Base-by-base conservation (phyloP, 179 eudicot genomes). In the Drosera spatulata region DNA sequence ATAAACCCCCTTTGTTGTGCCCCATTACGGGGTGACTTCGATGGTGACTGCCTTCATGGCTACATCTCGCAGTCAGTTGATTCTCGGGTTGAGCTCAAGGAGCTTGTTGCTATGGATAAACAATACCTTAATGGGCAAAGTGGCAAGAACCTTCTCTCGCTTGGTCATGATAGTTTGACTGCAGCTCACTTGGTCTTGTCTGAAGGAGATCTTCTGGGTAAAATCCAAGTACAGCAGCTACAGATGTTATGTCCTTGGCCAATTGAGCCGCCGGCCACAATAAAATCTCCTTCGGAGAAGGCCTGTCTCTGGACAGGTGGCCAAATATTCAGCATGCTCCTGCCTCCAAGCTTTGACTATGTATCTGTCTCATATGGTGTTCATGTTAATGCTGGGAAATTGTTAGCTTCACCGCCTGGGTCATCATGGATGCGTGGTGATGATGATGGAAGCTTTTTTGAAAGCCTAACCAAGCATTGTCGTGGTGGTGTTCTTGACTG, bases 11-110 rank as follows among this genome's bases (percentile, higher is more conserved):
- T 93, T 7, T 73, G 84, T 4, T 93, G 99, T 72, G 75, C 87
- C 50, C 99, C 99, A 33, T 78, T 93, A 42, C 82, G 80, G 14
- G 99, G 97, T 11, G 99, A 93, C 69, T 93, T 93, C 46, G 99
- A 93, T 49, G 99, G 99, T 33, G 99, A 93, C 66, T 84, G 97
- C 67, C 81, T 88, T 50, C 99, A 93, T 59, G 99, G 97, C 6
- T 93, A 77, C 56, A 79, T 93, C 55, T 95, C 99, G 53, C 97
- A 93, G 58, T 86, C 97, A 4, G 64, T 86, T 22, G 78, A 78
- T 33, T 66, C 85, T 9, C 69, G 96, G 62, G 77, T 77, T 33
- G 99, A 89, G 82, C 88, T 93, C 15, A 71, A 60, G 22, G 97
- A 93, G 79, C 94, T 93, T 44, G 97, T 86, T 61, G 84, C 86